phyloP scores from a whole-genome alignment of 495 filamentous ascomycete species.

The Neurospora sp. region DNA sequence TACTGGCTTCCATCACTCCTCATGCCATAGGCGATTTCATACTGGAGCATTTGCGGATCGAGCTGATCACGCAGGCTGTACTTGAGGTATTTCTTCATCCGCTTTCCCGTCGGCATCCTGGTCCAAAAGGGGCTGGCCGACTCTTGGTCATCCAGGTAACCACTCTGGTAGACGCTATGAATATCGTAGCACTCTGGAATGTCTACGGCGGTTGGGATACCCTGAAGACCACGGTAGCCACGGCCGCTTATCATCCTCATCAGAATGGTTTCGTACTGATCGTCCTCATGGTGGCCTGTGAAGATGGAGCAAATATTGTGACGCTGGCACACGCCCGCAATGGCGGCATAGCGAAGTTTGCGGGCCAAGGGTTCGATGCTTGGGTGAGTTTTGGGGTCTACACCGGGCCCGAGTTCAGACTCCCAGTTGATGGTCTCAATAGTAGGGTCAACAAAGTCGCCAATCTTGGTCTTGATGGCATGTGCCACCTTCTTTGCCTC shows the following conservation, averaged over 20 bases:
- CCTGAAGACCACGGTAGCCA: conserved; percentile 52
- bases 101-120: conserved; percentile 3
- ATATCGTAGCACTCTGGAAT: conserved; percentile 80
- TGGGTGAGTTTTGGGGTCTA: conserved; percentile 32
- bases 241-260: conserved; percentile 58
- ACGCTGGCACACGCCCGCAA: conserved; percentile 51
- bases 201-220: conserved; percentile 50
- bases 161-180: conserved; percentile 60
- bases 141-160: conserved; percentile 35
- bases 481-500: conserved; percentile 55
- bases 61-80: conserved; percentile 12
- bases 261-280: conserved; percentile 80
- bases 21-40: conserved; percentile 4
- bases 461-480: conserved; percentile 32
- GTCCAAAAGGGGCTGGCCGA: conserved; percentile 16
- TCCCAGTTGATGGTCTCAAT: conserved; percentile 3
- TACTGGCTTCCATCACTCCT: conserved; percentile 4
- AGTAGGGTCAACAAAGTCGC: conserved; percentile 5
- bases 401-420: background rate
- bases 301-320: conserved; percentile 45
- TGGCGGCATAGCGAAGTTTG: conserved; percentile 55
- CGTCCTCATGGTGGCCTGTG: conserved; percentile 74
- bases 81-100: conserved; percentile 10
- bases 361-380: conserved; percentile 76
- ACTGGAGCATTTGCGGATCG: conserved; percentile 3